Evolutionary conservation across 441 rosid species (phyloP).

Genomic region (Flueggea neowawraea): DNA sequence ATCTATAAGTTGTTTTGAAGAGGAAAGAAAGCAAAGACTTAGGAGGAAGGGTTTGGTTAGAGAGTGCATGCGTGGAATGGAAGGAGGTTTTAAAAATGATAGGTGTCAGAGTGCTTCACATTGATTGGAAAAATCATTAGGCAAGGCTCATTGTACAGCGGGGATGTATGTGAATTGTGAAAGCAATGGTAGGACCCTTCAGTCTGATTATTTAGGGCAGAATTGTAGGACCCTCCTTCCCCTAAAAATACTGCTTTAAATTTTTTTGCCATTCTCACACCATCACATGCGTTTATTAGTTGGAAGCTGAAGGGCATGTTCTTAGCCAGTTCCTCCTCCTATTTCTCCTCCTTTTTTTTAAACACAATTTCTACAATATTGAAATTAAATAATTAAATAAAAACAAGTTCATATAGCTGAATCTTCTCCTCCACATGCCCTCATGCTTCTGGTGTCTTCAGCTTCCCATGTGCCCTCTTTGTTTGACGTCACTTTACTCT

Average conservation of each 20-base stretch:
- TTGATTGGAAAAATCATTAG: slow-evolving; percentile 34
- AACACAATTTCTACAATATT: not conserved
- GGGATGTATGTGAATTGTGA: slow-evolving; percentile 17
- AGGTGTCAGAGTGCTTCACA: slow-evolving; percentile 1
- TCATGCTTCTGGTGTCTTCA: slow-evolving; percentile 17
- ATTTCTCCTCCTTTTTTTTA: not conserved
- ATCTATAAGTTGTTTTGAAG: too few relatives aligned
- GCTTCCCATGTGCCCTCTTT: slow-evolving; percentile 42
- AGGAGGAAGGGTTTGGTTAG: not conserved
- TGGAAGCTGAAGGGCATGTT: slow-evolving; percentile 42
- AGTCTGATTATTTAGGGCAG: slow-evolving; percentile 14
- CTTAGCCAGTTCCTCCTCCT: slow-evolving; percentile 2
- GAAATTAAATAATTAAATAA: slow-evolving; percentile 1
- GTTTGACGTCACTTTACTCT: slow-evolving; percentile 13
- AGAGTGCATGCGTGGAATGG: not conserved
- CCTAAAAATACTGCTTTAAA: slow-evolving; percentile 17
- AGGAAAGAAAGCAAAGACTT: too few relatives aligned
- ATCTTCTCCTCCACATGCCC: slow-evolving; percentile 23
- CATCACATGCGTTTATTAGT: slow-evolving; percentile 48
- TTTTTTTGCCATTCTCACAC: slow-evolving; percentile 5
- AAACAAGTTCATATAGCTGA: not conserved
- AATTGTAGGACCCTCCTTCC: slow-evolving; percentile 7
- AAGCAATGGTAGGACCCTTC: slow-evolving; percentile 9
- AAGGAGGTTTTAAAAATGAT: not conserved
- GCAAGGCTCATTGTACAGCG: slow-evolving; percentile 15